phyloP scores from a whole-genome alignment of 257 asterid species.

The Verbascum thapsus region DNA sequence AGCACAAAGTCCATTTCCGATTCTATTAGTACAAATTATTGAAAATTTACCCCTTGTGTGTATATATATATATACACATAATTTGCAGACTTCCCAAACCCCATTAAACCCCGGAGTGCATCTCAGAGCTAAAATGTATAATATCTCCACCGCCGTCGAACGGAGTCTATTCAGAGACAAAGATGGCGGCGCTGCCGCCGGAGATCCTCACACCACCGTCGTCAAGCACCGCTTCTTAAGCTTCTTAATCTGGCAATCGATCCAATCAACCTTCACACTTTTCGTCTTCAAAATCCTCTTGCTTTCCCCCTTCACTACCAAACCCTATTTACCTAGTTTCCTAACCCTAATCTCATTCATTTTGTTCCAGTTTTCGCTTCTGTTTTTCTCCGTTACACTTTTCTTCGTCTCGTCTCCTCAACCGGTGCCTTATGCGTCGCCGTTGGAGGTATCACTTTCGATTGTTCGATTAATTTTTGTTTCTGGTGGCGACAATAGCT shows the following conservation, averaged over 20 bases:
- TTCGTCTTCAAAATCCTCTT: constrained; percentile 58
- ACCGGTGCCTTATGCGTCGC: constrained; percentile 58
- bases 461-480: constrained; percentile 55
- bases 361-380: constrained; percentile 57
- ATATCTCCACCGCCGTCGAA: constrained; percentile 62
- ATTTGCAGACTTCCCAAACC: too few species aligned
- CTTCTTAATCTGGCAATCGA: constrained; percentile 80
- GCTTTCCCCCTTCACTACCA: constrained; percentile 42
- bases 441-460: constrained; percentile 50
- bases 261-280: constrained; percentile 58
- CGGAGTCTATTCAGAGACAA: constrained; percentile 60
- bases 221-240: constrained; percentile 76
- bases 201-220: constrained; percentile 37
- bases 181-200: constrained; percentile 46
- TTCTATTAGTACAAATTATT: too few species aligned
- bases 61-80: too few species aligned
- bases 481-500: constrained; percentile 42
- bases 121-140: constrained; percentile 38
- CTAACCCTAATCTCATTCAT: constrained; percentile 48
- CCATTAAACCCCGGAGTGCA: too few species aligned
- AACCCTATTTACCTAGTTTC: constrained; percentile 44
- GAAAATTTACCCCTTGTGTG: too few species aligned
- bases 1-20: too few species aligned
- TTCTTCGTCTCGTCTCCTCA: constrained; percentile 75
- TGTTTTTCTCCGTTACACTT: constrained; percentile 55